phyloP scores from a whole-genome alignment of 331 rosid species.

The Acacia pycnantha region DNA sequence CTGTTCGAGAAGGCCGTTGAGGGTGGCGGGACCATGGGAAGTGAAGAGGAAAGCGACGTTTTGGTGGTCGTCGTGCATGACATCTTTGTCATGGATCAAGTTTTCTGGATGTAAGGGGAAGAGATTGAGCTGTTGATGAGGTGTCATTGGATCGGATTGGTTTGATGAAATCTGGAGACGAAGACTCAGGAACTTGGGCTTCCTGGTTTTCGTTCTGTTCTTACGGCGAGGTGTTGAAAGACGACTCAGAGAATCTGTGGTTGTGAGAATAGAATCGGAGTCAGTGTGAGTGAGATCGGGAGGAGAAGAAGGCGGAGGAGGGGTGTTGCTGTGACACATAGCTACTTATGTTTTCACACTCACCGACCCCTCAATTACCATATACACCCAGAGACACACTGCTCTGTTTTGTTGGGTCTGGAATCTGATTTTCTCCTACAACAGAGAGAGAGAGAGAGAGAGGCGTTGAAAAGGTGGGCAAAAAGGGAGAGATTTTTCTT shows the following conservation, averaged over 20 bases:
- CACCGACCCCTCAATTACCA: not conserved
- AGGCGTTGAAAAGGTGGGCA: conserved; percentile 23
- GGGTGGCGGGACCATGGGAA: conserved; percentile 52
- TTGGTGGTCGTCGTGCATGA: conserved; percentile 48
- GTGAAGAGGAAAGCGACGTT: conserved; percentile 67
- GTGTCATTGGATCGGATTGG: not conserved
- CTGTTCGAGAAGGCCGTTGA: conserved; percentile 48
- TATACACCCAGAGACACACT: not conserved
- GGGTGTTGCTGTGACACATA: conserved; percentile 52
- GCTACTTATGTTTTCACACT: not conserved
- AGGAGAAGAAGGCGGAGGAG: not conserved
- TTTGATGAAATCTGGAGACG: conserved; percentile 41
- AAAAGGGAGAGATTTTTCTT: conserved; percentile 37
- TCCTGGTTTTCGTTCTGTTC: conserved; percentile 55
- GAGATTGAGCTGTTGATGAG: conserved; percentile 42
- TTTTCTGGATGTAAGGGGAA: conserved; percentile 71
- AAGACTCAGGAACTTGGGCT: conserved; percentile 75
- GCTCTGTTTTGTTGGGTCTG: not conserved
- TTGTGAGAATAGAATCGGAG: not conserved
- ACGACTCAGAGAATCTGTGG: conserved; percentile 5
- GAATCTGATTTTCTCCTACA: not conserved
- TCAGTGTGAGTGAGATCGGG: not conserved
- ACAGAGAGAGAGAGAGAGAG: not conserved
- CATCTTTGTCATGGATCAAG: conserved; percentile 41
- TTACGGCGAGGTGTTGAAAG: conserved; percentile 39